phyloP scores from a whole-genome alignment of 2,329 filamentous ascomycete species.

The Calonectria pseudoturangicola region DNA sequence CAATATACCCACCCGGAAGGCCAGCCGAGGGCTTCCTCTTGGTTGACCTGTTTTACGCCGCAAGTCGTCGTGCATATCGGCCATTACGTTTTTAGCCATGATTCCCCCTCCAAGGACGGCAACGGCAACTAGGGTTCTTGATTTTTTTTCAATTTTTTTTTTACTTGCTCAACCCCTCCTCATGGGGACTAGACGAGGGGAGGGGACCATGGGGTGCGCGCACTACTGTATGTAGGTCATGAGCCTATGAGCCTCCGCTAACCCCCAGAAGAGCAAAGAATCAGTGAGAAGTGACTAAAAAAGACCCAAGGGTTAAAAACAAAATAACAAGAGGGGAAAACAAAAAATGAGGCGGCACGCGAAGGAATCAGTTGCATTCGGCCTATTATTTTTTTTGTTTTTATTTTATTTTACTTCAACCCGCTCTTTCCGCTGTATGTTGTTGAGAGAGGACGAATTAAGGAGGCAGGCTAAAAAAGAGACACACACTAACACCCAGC shows the following conservation, averaged over 20 bases:
- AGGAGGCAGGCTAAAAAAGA: not conserved
- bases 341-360: conserved; percentile 1
- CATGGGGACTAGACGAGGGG: no score
- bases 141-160: no score
- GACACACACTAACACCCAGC: not conserved
- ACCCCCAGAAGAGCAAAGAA: conserved; percentile 2
- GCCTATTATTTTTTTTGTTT: not conserved
- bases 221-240: conserved; percentile 13
- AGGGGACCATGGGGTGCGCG: no score
- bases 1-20: conserved; percentile 14
- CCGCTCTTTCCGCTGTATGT: not conserved
- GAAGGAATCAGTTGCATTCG: conserved; percentile 14
- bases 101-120: not conserved
- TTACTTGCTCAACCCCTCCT: no score
- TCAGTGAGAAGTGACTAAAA: not conserved
- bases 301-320: no score
- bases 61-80: not conserved
- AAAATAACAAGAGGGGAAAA: not conserved
- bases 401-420: not conserved
- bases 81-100: not conserved
- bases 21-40: conserved; percentile 11
- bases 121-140: not conserved
- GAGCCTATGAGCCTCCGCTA: conserved; percentile 1
- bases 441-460: not conserved
- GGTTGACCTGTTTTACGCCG: conserved; percentile 3